Percentiles rank a stretch among this genome's conserved stretches.
Conservation (phyloP, 2,329 filamentous ascomycete species). For the Neonectria magnoliae region DNA sequence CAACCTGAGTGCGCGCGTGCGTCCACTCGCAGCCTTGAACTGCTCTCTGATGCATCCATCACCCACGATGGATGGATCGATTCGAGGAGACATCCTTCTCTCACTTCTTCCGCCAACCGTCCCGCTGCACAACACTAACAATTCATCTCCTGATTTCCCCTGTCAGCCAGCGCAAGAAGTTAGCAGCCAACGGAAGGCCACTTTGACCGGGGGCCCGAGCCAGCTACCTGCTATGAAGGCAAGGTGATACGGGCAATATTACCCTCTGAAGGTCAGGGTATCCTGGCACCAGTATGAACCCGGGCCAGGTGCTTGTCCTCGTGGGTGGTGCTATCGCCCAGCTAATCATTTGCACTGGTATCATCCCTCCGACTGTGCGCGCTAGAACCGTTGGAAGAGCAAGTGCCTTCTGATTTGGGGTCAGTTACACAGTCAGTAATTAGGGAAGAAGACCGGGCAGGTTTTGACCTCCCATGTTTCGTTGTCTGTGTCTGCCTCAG, state of each 20-base stretch:
- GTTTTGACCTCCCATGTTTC: neutral
- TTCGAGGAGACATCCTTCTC: neutral
- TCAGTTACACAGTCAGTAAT: neutral
- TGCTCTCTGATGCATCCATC: neutral
- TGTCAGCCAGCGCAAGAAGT: conserved; percentile 6
- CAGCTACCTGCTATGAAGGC: neutral
- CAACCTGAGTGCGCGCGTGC: conserved; percentile 3
- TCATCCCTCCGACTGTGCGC: neutral
- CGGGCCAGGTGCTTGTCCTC: neutral
- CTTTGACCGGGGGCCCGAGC: conserved; percentile 15
- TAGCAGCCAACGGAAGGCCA: conserved; percentile 2
- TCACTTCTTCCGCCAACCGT: conserved; percentile 7
- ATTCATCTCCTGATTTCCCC: conserved; percentile 2
- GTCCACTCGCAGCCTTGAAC: neutral
- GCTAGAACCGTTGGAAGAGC: neutral
- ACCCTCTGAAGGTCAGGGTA: neutral
- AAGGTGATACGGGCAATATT: conserved; percentile 9
- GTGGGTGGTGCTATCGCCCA: conserved; percentile 1
- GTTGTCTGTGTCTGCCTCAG: conserved; percentile 18
- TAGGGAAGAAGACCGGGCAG: neutral
- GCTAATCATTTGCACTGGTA: neutral
- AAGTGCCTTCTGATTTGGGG: neutral
- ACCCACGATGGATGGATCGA: conserved; percentile 4
- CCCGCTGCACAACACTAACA: neutral
- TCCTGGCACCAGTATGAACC: neutral